Base-by-base conservation (phyloP, 768 basidiomycete genomes). In the Leucocoprinus leucothites region DNA sequence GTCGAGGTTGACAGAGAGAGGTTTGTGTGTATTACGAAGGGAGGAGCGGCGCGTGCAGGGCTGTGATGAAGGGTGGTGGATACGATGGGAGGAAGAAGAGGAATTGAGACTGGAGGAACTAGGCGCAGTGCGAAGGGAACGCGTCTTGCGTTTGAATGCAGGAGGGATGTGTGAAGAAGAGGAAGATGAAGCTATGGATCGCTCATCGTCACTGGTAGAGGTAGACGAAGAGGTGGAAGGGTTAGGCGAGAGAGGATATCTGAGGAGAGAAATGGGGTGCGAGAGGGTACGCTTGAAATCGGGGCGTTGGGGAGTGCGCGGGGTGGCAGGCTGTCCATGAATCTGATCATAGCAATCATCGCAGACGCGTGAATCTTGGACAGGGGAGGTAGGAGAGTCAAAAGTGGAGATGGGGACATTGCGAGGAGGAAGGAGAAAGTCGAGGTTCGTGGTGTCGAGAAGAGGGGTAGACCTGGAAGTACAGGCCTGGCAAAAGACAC, bases 281-380 rank as follows among this genome's bases (percentile, higher is more conserved):
- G 73, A 73, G 21, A 71, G 63, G 38, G 69, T 62, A 61, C 69
- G 73, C 45, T 65, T 66, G 51, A 69, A 65, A 36, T 66, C 70
- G 38, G 69, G 71, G 51, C 67, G 73, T 43, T 60, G 59, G 57
- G 75, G 74, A 0, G 75, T 69, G 62, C 69, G 69, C 24, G 80
- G 80, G 26, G 77, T 75, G 14, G 75, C 68, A 16, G 71, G 75
- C 50, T 63, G 68, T 48, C 86, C 87, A 57, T 88, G 79, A 35
- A 92, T 81, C 66, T 87, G 87, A 62, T 87, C 84, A 70, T 74
- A 85, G 64, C 90, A 92, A 58, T 84, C 87, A 56, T 89, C 84
- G 61, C 90, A 92, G 46, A 92, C 88, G 52, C 87, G 81, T n/a
- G 74, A 74, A 25, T 71, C 61, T 47, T 73, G 41, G 43, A 91